A percentile compares a stretch with the other conserved stretches of the same genome.
These are phyloP conservation scores for Samsoniella hepiali DNA, from an alignment of 2,329 filamentous ascomycete species.

Conservation along the genomic window DNA sequence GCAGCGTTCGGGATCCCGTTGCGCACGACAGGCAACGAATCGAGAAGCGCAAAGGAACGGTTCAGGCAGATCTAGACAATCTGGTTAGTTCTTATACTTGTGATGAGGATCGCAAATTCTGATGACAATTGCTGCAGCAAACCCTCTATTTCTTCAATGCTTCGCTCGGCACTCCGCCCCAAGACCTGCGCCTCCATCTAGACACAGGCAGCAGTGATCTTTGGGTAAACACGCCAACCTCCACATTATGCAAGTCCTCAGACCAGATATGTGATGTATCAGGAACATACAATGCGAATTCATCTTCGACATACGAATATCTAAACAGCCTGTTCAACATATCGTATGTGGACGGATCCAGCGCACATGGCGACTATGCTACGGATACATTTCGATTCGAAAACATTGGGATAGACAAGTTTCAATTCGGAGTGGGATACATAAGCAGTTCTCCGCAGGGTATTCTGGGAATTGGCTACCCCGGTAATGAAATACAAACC, in stretches of 20 bases:
- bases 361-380: constrained; percentile 75
- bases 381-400: constrained; percentile 67
- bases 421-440: constrained; percentile 76
- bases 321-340: constrained; percentile 80
- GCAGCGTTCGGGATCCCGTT: constrained; percentile 38
- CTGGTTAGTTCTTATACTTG: constrained; percentile 40
- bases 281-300: constrained; percentile 66
- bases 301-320: constrained; percentile 73
- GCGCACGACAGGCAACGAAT: constrained; percentile 42
- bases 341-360: constrained; percentile 78
- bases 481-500: constrained; percentile 72
- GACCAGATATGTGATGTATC: constrained; percentile 53
- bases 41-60: constrained; percentile 40
- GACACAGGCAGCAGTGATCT: constrained; percentile 69
- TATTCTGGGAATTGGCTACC: constrained; percentile 83
- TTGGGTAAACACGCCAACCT: constrained; percentile 66
- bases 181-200: constrained; percentile 55
- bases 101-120: background rate
- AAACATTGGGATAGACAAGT: constrained; percentile 45
- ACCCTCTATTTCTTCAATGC: constrained; percentile 64
- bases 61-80: constrained; percentile 52
- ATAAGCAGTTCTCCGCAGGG: constrained; percentile 59
- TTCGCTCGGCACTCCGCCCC: constrained; percentile 59
- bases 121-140: constrained; percentile 37
- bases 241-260: constrained; percentile 52